Percentiles rank a stretch among this genome's conserved stretches.
These are phyloP conservation scores for Thermomucor indicae-seudaticae DNA, from an alignment of 371 early-diverging fungal species.

Conservation along the genomic window DNA sequence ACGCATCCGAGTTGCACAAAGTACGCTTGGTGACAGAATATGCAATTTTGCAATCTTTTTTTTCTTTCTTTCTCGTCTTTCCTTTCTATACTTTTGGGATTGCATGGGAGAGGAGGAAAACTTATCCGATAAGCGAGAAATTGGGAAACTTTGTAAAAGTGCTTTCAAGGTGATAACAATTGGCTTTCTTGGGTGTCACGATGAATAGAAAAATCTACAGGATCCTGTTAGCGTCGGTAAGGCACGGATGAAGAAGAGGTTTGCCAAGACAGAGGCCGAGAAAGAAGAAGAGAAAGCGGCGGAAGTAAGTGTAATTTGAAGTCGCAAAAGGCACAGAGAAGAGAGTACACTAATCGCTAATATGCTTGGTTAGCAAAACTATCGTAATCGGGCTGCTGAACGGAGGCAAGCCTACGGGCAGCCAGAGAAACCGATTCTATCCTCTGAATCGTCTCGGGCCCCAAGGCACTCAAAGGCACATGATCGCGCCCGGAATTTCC, in stretches of 20 bases:
- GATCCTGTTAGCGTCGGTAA: constrained; percentile 29
- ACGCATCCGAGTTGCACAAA: constrained; percentile 65
- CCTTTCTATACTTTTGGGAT: neutral
- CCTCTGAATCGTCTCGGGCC: neutral
- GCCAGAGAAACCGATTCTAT: constrained; percentile 39
- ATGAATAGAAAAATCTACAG: constrained; percentile 28
- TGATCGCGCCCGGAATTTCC: neutral
- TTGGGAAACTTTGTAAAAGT: neutral
- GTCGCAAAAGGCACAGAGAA: neutral
- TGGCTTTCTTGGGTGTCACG: neutral
- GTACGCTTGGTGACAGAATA: constrained; percentile 23
- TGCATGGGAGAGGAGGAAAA: neutral
- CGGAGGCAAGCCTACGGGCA: constrained; percentile 63
- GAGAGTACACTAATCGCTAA: neutral
- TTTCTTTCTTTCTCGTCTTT: neutral
- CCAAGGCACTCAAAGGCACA: neutral
- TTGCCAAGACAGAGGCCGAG: constrained; percentile 16
- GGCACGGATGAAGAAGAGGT: constrained; percentile 23
- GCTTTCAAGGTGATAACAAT: neutral
- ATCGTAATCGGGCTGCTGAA: constrained; percentile 68
- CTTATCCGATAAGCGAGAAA: neutral
- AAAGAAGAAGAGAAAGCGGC: constrained; percentile 16
- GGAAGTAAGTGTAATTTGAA: constrained; percentile 18
- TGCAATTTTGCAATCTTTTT: neutral
- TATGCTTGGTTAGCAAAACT: constrained; percentile 26